phyloP scores from a whole-genome alignment of 495 filamentous ascomycete species.

The Podospora tetraspora region DNA sequence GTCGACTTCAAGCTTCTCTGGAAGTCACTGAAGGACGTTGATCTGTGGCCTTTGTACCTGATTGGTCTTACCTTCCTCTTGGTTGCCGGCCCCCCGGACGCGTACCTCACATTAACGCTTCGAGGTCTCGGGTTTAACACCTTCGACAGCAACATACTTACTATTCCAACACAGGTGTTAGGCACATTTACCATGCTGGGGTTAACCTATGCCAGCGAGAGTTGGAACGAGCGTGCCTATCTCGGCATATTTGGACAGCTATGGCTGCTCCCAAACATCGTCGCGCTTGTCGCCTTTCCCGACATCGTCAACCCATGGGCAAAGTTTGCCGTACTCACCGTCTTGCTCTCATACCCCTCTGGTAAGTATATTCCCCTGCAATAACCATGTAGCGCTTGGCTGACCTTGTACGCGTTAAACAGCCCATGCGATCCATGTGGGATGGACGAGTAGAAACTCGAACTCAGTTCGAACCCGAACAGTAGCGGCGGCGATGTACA shows the following conservation, averaged over 20 bases:
- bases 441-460: slow-evolving; percentile 58
- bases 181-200: slow-evolving; percentile 37
- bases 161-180: slow-evolving; percentile 43
- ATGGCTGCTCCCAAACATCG: slow-evolving; percentile 52
- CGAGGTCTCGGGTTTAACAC: slow-evolving; percentile 45
- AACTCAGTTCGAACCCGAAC: slow-evolving; percentile 65
- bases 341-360: slow-evolving; percentile 45
- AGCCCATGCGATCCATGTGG: slow-evolving; percentile 55
- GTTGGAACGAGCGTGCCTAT: slow-evolving; percentile 47
- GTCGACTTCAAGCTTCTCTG: slow-evolving; percentile 43
- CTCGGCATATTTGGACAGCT: slow-evolving; percentile 45
- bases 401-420: not conserved
- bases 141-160: slow-evolving; percentile 51
- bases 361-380: not conserved
- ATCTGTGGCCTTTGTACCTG: slow-evolving; percentile 57
- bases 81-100: slow-evolving; percentile 38
- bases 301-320: slow-evolving; percentile 42
- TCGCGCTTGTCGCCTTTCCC: slow-evolving; percentile 45
- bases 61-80: slow-evolving; percentile 49
- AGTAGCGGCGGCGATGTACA: slow-evolving; percentile 54
- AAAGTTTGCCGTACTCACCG: slow-evolving; percentile 48
- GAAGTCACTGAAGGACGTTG: slow-evolving; percentile 46
- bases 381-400: not conserved
- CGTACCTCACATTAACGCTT: slow-evolving; percentile 47
- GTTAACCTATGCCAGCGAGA: slow-evolving; percentile 51